Percentiles rank a stretch among this genome's conserved stretches.
Evolutionary conservation across 2,329 filamentous ascomycete species (phyloP).

Genomic region (Curvularia eragrostidis): DNA sequence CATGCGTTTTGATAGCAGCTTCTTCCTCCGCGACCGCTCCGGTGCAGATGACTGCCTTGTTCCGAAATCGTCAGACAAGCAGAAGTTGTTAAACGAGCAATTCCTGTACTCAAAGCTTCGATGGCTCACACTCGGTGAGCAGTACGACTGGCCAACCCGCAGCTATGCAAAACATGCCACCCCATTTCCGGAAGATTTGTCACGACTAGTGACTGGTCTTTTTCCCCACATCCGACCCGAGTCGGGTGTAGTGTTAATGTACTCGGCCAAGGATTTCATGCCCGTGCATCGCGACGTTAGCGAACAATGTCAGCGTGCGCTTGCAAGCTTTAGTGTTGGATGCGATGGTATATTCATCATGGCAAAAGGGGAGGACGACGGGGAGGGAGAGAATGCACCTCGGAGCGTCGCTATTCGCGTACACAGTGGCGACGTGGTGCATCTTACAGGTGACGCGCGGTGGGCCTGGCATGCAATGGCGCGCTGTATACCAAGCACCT

Average conservation of each 20-base stretch:
- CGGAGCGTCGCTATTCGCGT: constrained; percentile 56
- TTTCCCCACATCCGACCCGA: constrained; percentile 84
- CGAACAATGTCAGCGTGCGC: constrained; percentile 79
- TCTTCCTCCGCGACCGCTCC: constrained; percentile 44
- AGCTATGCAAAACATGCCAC: constrained; percentile 76
- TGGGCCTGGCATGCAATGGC: constrained; percentile 97
- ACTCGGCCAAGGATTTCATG: constrained; percentile 88
- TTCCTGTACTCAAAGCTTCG: constrained; percentile 82
- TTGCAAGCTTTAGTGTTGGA: constrained; percentile 88
- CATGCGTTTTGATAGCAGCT: constrained; percentile 38
- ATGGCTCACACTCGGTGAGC: constrained; percentile 93
- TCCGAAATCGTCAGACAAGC: constrained; percentile 73
- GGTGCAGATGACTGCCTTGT: constrained; percentile 31
- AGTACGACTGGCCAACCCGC: constrained; percentile 95
- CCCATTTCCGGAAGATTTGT: constrained; percentile 76
- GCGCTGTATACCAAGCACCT: constrained; percentile 80
- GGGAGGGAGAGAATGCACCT: constrained; percentile 38
- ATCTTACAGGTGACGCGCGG: constrained; percentile 81
- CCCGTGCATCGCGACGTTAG: constrained; percentile 94
- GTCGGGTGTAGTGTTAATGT: constrained; percentile 93
- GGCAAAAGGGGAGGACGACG: constrained; percentile 56
- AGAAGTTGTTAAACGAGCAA: constrained; percentile 75
- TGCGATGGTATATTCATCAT: constrained; percentile 89
- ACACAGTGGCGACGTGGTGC: constrained; percentile 85
- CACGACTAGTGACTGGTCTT: constrained; percentile 69